Conservation (phyloP, 2,329 filamentous ascomycete genomes). For the Lojkania enalia region DNA sequence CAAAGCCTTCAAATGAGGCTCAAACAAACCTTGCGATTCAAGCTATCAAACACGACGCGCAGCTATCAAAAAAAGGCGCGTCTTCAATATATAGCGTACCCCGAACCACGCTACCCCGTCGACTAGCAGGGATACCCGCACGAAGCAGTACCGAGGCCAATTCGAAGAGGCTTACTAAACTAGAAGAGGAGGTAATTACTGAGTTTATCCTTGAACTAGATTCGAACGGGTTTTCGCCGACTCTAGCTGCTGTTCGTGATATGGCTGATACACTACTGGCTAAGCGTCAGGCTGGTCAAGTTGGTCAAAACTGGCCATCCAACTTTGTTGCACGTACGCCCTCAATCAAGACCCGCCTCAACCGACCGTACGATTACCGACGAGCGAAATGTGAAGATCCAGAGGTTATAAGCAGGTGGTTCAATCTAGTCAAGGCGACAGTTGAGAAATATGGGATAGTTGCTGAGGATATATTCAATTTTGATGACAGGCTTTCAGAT, state of each 20-base stretch:
- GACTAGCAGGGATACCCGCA: constrained; percentile 1
- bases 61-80: too few relatives aligned
- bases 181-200: constrained; percentile 13
- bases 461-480: constrained; percentile 11
- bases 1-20: too few relatives aligned
- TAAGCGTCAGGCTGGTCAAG: constrained; percentile 1
- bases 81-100: constrained; percentile 2
- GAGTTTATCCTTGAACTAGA: constrained; percentile 11
- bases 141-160: constrained; percentile 9
- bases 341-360: not conserved
- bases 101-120: constrained; percentile 1
- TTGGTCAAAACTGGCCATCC: constrained; percentile 1
- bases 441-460: constrained; percentile 3
- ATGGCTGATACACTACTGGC: constrained; percentile 9
- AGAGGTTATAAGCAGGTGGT: constrained; percentile 1
- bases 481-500: constrained; percentile 13
- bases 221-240: constrained; percentile 7
- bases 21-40: too few relatives aligned
- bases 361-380: constrained; percentile 1
- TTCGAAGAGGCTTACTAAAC: constrained; percentile 5
- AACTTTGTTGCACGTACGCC: constrained; percentile 5
- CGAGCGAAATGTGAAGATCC: constrained; percentile 3
- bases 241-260: constrained; percentile 9
- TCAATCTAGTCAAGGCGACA: constrained; percentile 5
- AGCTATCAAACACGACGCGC: too few relatives aligned